These are phyloP conservation scores for Fusarium buharicum DNA, from an alignment of 2,329 filamentous ascomycete genomes.

Conservation along the genomic window DNA sequence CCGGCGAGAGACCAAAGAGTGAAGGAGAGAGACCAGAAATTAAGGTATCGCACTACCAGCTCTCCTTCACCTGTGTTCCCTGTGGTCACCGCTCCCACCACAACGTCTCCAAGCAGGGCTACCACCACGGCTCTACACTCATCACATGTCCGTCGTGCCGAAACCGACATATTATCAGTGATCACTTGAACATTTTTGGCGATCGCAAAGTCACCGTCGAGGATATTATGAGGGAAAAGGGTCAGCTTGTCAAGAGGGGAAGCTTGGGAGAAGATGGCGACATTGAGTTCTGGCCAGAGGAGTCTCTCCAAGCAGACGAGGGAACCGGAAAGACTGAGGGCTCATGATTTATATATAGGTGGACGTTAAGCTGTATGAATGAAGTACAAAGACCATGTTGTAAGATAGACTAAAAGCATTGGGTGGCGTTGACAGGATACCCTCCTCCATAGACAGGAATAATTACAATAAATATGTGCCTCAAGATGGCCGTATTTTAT, in stretches of 20 bases:
- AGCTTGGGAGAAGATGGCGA: slow-evolving; percentile 81
- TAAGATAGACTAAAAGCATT: slow-evolving; percentile 38
- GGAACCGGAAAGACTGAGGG: slow-evolving; percentile 27
- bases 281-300: slow-evolving; percentile 90
- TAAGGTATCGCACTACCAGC: slow-evolving; percentile 77
- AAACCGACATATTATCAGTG: slow-evolving; percentile 89
- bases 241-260: slow-evolving; percentile 77
- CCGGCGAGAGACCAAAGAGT: slow-evolving; percentile 40
- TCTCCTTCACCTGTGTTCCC: slow-evolving; percentile 92
- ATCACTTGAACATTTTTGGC: slow-evolving; percentile 84
- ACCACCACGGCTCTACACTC: slow-evolving; percentile 88
- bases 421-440: slow-evolving; percentile 39
- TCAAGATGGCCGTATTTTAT: slow-evolving; percentile 1
- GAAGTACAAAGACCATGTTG: slow-evolving; percentile 8
- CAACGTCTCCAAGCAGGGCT: slow-evolving; percentile 90
- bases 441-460: slow-evolving; percentile 29
- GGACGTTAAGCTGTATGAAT: neutral
- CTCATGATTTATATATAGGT: neutral
- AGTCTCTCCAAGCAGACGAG: slow-evolving; percentile 49
- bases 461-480: slow-evolving; percentile 3
- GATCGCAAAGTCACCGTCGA: slow-evolving; percentile 77
- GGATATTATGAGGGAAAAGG: slow-evolving; percentile 80
- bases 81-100: slow-evolving; percentile 85
- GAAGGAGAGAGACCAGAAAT: slow-evolving; percentile 47
- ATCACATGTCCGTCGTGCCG: slow-evolving; percentile 89